Base-by-base conservation (phyloP, 2,329 filamentous ascomycete species). In the Monilinia fructicola region DNA sequence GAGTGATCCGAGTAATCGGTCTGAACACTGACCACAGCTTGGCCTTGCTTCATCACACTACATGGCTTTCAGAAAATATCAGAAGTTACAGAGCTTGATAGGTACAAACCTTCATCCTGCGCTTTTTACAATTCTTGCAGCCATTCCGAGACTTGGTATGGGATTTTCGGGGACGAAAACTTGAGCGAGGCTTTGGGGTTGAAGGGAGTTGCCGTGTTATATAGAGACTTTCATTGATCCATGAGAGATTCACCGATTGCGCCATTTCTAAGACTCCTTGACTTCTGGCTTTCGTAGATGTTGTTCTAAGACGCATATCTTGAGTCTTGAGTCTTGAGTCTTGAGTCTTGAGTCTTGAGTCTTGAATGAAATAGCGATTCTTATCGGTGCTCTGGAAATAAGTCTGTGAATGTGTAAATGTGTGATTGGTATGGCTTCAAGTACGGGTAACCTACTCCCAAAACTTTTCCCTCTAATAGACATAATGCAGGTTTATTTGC, bases 1-100 rank as follows among this genome's bases (percentile, higher is more conserved):
- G 16, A 60, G 18, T 23, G 55, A 26, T 14, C 40, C 40, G 23
- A 50, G 21, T 28, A 58, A 23, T 21, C 48, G 21, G 11, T 62
- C 23, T 54, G 26, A 52, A 54, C 55, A 61, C 44, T 62, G 56
- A 12, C 56, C 48, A 46, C 64, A 66, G 40, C 42, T 60, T 35
- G 64, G 56, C 11, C 21, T 52, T 28, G 23, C 31, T 60, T 66
- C 64, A 62, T 66, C 64, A 23, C 64, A 66, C 64, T 66, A 62
- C 1, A 52, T 12, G 1, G n/a, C 26, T 46, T 46, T 62, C 31
- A 62, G 46, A 28, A 14, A 38, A 38, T 11, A 58, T 42, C 21
- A 7, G 14, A 16, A 11, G 2, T 23, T 23, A 31, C 7, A 21
- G 21, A 18, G 6, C 5, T 14, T 18, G 21, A 23, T 26, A 11